Conservation (phyloP, 306 rosid genomes). For the Biancaea sappan region DNA sequence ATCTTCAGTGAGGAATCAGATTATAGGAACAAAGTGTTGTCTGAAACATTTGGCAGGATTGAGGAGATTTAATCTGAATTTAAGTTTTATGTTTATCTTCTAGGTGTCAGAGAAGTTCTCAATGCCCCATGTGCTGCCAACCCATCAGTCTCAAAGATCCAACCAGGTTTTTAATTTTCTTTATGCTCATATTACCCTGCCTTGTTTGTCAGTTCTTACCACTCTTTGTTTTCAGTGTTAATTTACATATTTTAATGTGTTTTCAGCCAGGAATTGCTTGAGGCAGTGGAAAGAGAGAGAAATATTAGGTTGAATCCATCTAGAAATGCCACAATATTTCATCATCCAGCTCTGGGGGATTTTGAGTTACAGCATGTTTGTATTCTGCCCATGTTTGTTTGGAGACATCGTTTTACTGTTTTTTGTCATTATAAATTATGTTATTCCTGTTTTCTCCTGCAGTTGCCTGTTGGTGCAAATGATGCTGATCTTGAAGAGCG, state of each 20-base stretch:
- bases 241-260: constrained; percentile 25
- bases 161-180: constrained; percentile 60
- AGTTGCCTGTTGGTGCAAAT: constrained; percentile 91
- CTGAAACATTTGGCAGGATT: constrained; percentile 22
- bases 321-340: constrained; percentile 87
- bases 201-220: not conserved
- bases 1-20: not conserved
- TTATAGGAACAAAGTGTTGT: constrained; percentile 16
- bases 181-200: not conserved
- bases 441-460: constrained; percentile 40
- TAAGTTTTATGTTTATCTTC: constrained; percentile 25
- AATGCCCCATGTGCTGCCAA: constrained; percentile 99
- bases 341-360: constrained; percentile 95
- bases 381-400: constrained; percentile 37
- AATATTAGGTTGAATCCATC: constrained; percentile 73
- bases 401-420: constrained; percentile 29
- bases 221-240: constrained; percentile 20
- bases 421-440: constrained; percentile 23
- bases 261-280: constrained; percentile 90
- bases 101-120: constrained; percentile 99
- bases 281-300: constrained; percentile 89
- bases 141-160: constrained; percentile 94
- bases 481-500: constrained; percentile 98
- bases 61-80: constrained; percentile 7
- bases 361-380: constrained; percentile 93